Evolutionary conservation across 2,329 filamentous ascomycete genomes (phyloP).

Genomic region (Chrysoporthe puriensis): DNA sequence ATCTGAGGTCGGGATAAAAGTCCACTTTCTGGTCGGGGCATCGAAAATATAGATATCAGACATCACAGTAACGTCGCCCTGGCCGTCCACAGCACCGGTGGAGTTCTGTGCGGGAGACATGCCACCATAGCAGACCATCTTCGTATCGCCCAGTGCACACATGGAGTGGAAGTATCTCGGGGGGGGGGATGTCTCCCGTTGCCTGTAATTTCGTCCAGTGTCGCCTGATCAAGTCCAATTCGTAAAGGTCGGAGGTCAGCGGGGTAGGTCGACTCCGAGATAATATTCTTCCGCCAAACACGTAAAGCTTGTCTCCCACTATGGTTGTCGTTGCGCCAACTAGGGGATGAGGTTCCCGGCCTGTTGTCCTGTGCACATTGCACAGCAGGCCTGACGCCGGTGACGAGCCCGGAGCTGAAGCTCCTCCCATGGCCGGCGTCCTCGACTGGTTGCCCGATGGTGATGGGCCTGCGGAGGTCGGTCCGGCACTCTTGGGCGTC

Average conservation of each 20-base stretch:
- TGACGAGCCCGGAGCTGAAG: conserved; percentile 37
- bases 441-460: conserved; percentile 51
- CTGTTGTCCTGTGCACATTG: conserved; percentile 82
- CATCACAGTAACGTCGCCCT: conserved; percentile 92
- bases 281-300: conserved; percentile 89
- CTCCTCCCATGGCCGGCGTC: conserved; percentile 43
- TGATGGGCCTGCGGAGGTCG: conserved; percentile 60
- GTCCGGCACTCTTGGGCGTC: conserved; percentile 57
- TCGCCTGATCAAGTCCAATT: conserved; percentile 85
- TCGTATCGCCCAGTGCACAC: conserved; percentile 90
- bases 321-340: conserved; percentile 96
- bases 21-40: conserved; percentile 81
- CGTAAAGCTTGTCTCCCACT: conserved; percentile 92
- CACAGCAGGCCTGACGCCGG: conserved; percentile 64
- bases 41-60: conserved; percentile 97
- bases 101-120: conserved; percentile 79
- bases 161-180: conserved; percentile 97
- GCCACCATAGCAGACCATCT: conserved; percentile 95
- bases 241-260: conserved; percentile 88
- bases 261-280: conserved; percentile 80
- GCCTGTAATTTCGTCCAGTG: conserved; percentile 93
- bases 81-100: conserved; percentile 57
- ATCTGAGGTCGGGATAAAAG: conserved; percentile 77
- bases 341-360: conserved; percentile 84
- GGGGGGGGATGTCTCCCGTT: conserved; percentile 81